These are phyloP conservation scores for Leavenworthia alabamica DNA, from an alignment of 345 rosid genomes.

Conservation along the genomic window DNA sequence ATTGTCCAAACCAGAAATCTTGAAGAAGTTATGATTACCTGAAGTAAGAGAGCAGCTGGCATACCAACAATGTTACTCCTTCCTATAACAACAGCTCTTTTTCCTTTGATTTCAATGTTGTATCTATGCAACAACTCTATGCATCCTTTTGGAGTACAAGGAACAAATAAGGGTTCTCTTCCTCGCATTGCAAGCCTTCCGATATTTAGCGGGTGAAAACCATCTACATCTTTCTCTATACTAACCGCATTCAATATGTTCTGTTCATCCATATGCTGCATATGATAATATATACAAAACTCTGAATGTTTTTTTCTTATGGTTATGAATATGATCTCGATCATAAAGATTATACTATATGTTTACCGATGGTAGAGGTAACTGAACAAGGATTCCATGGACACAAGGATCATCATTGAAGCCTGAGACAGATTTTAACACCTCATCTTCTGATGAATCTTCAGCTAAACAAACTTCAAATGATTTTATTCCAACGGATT, in stretches of 20 bases:
- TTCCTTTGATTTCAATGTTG: conserved; percentile 67
- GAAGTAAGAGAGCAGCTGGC: conserved; percentile 85
- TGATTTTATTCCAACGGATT: conserved; percentile 68
- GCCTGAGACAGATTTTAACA: conserved; percentile 46
- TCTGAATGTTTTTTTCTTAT: neutral
- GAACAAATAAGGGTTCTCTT: conserved; percentile 73
- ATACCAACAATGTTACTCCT: conserved; percentile 93
- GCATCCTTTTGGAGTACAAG: conserved; percentile 94
- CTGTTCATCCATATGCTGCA: conserved; percentile 79
- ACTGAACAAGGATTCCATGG: conserved; percentile 90
- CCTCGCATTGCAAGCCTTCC: conserved; percentile 86
- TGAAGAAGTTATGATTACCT: conserved; percentile 33
- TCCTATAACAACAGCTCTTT: conserved; percentile 78
- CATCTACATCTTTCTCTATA: conserved; percentile 85
- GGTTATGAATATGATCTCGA: neutral
- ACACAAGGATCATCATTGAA: conserved; percentile 65
- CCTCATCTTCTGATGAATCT: conserved; percentile 57
- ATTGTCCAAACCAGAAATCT: neutral
- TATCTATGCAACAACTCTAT: conserved; percentile 71
- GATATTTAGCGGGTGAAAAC: conserved; percentile 79
- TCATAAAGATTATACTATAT: too few relatives aligned
- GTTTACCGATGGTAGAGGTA: conserved; percentile 70
- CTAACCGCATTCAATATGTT: conserved; percentile 62
- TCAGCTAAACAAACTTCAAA: conserved; percentile 54
- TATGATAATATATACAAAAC: neutral